Percentiles rank a stretch among this genome's conserved stretches.
Evolutionary conservation across 2,329 filamentous ascomycete species (phyloP).

Genomic region (Coniochaeta hoffmannii): DNA sequence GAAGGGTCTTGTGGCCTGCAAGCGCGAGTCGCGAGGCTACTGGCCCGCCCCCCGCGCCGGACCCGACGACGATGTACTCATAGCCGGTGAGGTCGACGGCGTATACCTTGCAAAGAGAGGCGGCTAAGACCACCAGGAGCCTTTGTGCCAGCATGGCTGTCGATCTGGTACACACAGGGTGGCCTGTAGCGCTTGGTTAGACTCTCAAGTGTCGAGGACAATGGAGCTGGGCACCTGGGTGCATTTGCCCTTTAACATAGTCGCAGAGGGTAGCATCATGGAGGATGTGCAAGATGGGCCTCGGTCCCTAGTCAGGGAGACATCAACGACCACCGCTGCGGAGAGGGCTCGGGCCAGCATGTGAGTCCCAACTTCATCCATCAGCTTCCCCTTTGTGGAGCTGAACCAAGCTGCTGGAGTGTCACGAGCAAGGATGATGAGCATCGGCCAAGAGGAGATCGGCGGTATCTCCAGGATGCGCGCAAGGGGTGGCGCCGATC

Average conservation of each 20-base stretch:
- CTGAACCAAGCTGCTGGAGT: not conserved
- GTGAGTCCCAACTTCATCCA: not conserved
- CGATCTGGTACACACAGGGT: not conserved
- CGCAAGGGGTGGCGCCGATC: not conserved
- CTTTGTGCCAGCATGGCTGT: not conserved
- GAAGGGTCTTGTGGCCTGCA: slow-evolving; percentile 51
- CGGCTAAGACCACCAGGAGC: not conserved
- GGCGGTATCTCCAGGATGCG: not conserved
- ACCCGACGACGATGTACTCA: slow-evolving; percentile 52
- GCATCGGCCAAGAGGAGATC: not conserved
- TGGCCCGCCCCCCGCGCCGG: slow-evolving; percentile 51
- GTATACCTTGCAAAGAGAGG: not conserved
- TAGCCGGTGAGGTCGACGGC: slow-evolving; percentile 1
- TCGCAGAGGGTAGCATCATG: not conserved
- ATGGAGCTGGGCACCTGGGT: not conserved
- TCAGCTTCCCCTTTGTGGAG: not conserved
- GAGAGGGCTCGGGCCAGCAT: not conserved
- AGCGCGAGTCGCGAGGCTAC: slow-evolving; percentile 52
- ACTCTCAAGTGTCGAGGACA: not conserved
- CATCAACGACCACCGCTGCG: not conserved
- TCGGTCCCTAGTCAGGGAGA: not conserved
- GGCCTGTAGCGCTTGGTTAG: not conserved
- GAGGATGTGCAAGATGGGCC: not conserved
- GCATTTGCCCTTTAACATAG: not conserved
- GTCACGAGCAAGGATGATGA: not conserved